Evolutionary conservation across 208 protist species (phyloP).

Genomic region (Trypanosoma vivax): DNA sequence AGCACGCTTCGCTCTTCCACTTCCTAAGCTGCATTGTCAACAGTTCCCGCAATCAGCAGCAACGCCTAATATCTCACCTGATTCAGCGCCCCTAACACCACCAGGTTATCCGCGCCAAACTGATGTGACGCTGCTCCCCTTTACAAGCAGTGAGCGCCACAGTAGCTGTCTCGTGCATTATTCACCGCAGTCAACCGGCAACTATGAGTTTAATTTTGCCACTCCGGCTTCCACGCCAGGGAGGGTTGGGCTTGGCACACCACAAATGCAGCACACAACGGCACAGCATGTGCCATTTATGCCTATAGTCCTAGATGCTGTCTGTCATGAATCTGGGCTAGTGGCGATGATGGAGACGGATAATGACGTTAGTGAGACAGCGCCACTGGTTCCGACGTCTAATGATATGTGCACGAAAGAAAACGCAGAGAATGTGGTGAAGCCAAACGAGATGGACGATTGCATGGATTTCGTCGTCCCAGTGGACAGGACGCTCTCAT

Average conservation of each 20-base stretch:
- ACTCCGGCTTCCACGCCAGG: slow-evolving; percentile 14
- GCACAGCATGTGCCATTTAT: slow-evolving; percentile 6
- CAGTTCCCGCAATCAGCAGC: neutral
- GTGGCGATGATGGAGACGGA: no score
- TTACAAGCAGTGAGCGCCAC: neutral
- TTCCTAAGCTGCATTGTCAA: neutral
- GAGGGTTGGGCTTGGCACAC: slow-evolving; percentile 11
- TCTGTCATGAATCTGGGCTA: neutral
- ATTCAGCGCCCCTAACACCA: neutral
- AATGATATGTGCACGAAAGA: no score
- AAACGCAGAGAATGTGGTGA: no score
- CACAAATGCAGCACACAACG: slow-evolving; percentile 5
- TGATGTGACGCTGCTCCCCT: slow-evolving; percentile 9
- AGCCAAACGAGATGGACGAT: no score
- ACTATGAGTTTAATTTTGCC: slow-evolving; percentile 21
- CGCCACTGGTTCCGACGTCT: no score
- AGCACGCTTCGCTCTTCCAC: slow-evolving; percentile 1
- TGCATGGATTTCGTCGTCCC: no score
- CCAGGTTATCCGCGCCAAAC: neutral
- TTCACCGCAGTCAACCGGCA: neutral
- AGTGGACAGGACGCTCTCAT: no score
- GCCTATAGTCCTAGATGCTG: neutral
- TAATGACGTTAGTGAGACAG: neutral
- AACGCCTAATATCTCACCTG: neutral
- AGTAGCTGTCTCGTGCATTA: neutral